Evolutionary conservation across 208 protist genomes (phyloP).

Genomic region (Leishmania amazonensis): DNA sequence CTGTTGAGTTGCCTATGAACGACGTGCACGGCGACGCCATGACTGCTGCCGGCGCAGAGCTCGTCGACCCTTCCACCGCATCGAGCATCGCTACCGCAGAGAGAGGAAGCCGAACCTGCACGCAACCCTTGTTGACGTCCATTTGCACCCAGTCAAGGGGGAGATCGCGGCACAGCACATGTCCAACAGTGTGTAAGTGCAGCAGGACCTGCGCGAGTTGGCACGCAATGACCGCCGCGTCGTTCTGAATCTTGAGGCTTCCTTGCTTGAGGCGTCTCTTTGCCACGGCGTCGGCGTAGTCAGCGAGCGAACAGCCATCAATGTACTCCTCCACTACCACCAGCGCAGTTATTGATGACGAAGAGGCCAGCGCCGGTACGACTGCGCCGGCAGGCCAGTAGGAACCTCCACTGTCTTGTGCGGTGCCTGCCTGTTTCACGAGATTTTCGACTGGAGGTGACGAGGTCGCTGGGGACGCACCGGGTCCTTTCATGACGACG

Average conservation of each 20-base stretch:
- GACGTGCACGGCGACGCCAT: not conserved
- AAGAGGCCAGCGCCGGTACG: not conserved
- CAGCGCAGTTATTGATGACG: not conserved
- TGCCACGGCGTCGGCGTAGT: slow-evolving; percentile 23
- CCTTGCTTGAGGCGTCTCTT: not conserved
- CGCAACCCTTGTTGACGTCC: slow-evolving; percentile 15
- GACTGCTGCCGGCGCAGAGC: no score
- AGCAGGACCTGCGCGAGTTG: slow-evolving; percentile 20
- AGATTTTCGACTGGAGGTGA: not conserved
- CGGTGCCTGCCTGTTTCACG: not conserved
- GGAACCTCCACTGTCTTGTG: not conserved
- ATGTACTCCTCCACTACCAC: slow-evolving; percentile 28
- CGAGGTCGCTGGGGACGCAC: not conserved
- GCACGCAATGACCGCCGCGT: slow-evolving; percentile 17
- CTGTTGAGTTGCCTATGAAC: not conserved
- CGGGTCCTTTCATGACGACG: not conserved
- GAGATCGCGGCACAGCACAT: slow-evolving; percentile 18
- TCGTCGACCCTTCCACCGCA: not conserved
- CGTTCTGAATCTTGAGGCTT: slow-evolving; percentile 12
- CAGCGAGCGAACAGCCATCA: slow-evolving; percentile 26
- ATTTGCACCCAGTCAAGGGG: slow-evolving; percentile 12
- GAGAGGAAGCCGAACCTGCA: slow-evolving; percentile 28
- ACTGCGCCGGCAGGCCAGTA: not conserved
- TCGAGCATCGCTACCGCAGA: slow-evolving; percentile 5
- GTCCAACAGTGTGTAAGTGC: slow-evolving; percentile 10